phyloP scores from a whole-genome alignment of 2,329 filamentous ascomycete genomes.

The Penicillium sp. region DNA sequence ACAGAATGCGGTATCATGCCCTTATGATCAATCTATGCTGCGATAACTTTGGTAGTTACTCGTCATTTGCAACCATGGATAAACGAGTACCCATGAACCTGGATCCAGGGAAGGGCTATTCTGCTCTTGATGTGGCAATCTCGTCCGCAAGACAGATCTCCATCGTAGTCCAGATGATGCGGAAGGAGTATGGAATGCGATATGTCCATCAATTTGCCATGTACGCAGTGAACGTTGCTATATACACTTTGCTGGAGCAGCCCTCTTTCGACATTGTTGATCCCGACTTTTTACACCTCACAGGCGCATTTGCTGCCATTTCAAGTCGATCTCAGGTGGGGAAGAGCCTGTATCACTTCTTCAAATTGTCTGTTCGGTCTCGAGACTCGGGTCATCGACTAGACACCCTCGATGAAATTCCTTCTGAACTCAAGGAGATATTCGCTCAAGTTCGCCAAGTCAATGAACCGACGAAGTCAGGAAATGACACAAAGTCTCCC shows the following conservation, averaged over 20 bases:
- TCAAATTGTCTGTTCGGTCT: conserved; percentile 24
- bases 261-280: conserved; percentile 24
- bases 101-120: neutral
- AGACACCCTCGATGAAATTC: neutral
- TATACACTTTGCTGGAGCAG: conserved; percentile 26
- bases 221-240: conserved; percentile 29
- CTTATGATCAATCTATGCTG: conserved; percentile 28
- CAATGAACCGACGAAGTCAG: neutral
- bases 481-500: neutral
- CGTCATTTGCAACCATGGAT: neutral
- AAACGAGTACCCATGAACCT: conserved; percentile 1
- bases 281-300: conserved; percentile 25
- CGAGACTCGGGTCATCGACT: conserved; percentile 12
- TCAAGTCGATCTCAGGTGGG: conserved; percentile 26
- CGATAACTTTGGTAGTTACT: conserved; percentile 15
- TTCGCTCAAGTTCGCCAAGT: neutral
- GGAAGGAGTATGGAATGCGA: conserved; percentile 27
- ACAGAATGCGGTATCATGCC: conserved; percentile 30
- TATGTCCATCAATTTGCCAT: conserved; percentile 29
- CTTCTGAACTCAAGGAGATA: neutral
- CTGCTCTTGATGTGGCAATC: conserved; percentile 11
- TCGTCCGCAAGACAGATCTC: conserved; percentile 26
- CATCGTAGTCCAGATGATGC: conserved; percentile 21
- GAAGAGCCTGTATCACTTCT: conserved; percentile 26
- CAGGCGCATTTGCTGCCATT: conserved; percentile 28